Conservation (phyloP, 495 filamentous ascomycete genomes). For the Lentithecium fluviatile region DNA sequence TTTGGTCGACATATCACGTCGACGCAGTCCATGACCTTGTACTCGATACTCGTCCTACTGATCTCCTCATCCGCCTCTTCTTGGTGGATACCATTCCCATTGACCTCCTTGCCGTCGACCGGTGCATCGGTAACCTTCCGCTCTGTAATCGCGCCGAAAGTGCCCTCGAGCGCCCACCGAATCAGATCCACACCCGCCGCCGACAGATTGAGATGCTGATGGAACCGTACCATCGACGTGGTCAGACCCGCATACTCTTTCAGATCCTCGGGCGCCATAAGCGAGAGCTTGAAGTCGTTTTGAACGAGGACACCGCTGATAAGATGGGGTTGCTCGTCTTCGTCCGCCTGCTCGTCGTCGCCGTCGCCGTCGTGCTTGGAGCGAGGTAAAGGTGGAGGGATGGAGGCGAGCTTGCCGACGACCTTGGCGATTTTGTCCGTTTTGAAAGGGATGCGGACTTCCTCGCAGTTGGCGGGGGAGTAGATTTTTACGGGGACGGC, state of each 20-base stretch:
- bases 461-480: conserved; percentile 90
- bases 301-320: conserved; percentile 91
- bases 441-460: conserved; percentile 90
- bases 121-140: conserved; percentile 48
- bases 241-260: conserved; percentile 93
- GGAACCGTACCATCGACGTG: conserved; percentile 88
- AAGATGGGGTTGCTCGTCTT: conserved; percentile 52
- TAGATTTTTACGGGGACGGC: conserved; percentile 81
- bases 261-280: conserved; percentile 95
- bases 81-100: conserved; percentile 53
- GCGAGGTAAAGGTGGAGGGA: conserved; percentile 58
- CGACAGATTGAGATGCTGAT: conserved; percentile 78
- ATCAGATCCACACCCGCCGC: conserved; percentile 89
- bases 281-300: conserved; percentile 90
- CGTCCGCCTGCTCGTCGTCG: conserved; percentile 28
- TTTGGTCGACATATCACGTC: conserved; percentile 65
- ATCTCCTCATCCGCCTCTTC: conserved; percentile 59
- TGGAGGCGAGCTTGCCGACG: conserved; percentile 85
- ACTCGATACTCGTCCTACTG: conserved; percentile 54
- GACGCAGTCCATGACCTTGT: conserved; percentile 88
- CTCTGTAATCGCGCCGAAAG: conserved; percentile 83
- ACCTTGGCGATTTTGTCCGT: conserved; percentile 96
- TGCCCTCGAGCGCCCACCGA: conserved; percentile 89
- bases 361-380: conserved; percentile 9
- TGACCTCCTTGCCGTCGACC: conserved; percentile 44